Evolutionary conservation across 805 yeast species (phyloP).

Genomic region (Yueomyces sinensis): DNA sequence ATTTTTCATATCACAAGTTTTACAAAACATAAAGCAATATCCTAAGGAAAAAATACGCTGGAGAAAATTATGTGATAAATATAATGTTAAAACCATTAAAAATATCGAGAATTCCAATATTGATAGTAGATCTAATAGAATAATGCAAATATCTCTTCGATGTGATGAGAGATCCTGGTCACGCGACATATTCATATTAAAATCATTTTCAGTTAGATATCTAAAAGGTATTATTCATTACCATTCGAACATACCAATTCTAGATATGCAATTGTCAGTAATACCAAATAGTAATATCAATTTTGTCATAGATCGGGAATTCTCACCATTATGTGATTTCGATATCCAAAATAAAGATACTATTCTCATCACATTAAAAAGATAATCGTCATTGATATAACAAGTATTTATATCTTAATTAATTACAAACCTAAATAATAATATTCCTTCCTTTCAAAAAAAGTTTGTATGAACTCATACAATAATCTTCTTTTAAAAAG

Average conservation of each 20-base stretch:
- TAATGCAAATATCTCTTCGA: conserved; percentile 4
- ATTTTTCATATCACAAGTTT: conserved; percentile 37
- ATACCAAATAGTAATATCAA: conserved; percentile 1
- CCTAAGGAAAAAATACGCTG: conserved; percentile 23
- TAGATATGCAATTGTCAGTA: conserved; percentile 5
- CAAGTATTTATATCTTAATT: too few species aligned
- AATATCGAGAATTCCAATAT: neutral
- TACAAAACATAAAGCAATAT: conserved; percentile 12
- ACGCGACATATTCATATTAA: conserved; percentile 3
- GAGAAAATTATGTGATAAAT: conserved; percentile 27
- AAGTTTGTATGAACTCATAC: too few species aligned
- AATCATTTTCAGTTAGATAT: conserved; percentile 11
- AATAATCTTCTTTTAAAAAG: too few species aligned
- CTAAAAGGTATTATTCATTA: conserved; percentile 12
- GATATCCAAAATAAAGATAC: conserved; percentile 5
- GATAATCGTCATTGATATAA: too few species aligned
- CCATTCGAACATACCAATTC: conserved; percentile 1
- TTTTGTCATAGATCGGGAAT: conserved; percentile 9
- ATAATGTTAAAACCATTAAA: conserved; percentile 14
- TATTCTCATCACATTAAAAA: conserved; percentile 1
- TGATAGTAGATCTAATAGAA: conserved; percentile 1
- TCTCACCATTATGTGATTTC: conserved; percentile 9
- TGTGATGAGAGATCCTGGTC: neutral
- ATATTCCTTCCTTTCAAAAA: too few species aligned
- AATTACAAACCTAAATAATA: too few species aligned